Base-by-base conservation (phyloP, 2,329 filamentous ascomycete genomes). In the Aspergillus udagawae region DNA sequence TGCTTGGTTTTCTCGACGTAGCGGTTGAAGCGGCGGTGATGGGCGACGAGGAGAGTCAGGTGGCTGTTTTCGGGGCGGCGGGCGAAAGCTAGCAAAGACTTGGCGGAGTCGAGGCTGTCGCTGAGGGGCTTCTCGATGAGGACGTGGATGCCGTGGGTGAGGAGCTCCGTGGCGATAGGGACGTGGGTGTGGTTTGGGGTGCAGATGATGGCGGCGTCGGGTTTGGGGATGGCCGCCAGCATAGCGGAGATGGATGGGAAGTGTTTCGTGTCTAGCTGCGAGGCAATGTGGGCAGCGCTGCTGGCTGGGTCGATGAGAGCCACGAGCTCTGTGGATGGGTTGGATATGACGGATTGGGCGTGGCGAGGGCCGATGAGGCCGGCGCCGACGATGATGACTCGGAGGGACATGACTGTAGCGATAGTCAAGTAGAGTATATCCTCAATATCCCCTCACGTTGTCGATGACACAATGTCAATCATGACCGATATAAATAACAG, bases 121-220 rank as follows among this genome's bases (percentile, higher is more conserved):
- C 79, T 78, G 25, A 86, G 67, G 0, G 83, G 83, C 63, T 86
- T 86, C 64, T 86, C 84, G 21, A 84, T 75, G 0, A 86, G 73
- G 0, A 85, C 73, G 52, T 84, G 79, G n/a, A 85, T 68, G 0
- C 77, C 79, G 0, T 69, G 74, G 0, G 72, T 63, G 1, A 83
- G 72, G 1, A 86, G 72, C 42, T 80, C 73, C n/a, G 74, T 76
- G 2, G 81, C 72, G 1, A 85, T 58, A 0, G 78, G 51, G 4
- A 83, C 82, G 57, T 86, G 83, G 0, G 81, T 84, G 62, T 81
- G 76, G 62, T 85, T 86, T 2, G 83, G 83, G 0, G 83, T 86
- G 73, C 83, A 84, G 51, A 86, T 77, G 44, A 86, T 80, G 23
- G 82, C 82, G 38, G 79, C 82, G 51, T 83, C 77, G 10, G 82